These are phyloP conservation scores for Plenodomus biglobosus DNA, from an alignment of 2,329 filamentous ascomycete genomes.

Conservation along the genomic window DNA sequence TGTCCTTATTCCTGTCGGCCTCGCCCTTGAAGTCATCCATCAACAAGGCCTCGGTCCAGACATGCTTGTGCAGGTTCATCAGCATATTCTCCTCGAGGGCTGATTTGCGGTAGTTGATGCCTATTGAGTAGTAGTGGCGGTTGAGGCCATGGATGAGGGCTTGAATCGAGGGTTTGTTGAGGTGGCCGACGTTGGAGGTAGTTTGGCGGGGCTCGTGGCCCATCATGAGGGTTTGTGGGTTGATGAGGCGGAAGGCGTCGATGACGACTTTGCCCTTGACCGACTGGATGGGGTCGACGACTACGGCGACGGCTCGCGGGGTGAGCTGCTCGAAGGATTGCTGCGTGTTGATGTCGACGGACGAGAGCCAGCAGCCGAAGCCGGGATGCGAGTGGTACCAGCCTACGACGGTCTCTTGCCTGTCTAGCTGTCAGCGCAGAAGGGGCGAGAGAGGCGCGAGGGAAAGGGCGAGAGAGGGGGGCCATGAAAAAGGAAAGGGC, in stretches of 20 bases:
- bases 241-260: conserved; percentile 97
- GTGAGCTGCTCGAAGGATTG: conserved; percentile 99
- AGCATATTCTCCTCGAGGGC: conserved; percentile 98
- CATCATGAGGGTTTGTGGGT: conserved; percentile 95
- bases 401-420: conserved; percentile 94
- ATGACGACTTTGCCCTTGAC: conserved; percentile 99
- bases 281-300: conserved; percentile 97
- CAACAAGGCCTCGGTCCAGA: conserved; percentile 95
- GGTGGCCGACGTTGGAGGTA: conserved; percentile 93
- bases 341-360: conserved; percentile 98
- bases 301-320: conserved; percentile 92
- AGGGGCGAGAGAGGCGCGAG: neutral
- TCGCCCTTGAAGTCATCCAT: conserved; percentile 95
- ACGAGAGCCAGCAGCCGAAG: conserved; percentile 98
- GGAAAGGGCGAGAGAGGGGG: neutral
- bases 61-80: conserved; percentile 99
- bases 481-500: no score
- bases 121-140: conserved; percentile 98
- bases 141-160: conserved; percentile 97
- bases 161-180: conserved; percentile 99
- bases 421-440: conserved; percentile 50
- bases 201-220: conserved; percentile 97
- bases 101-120: conserved; percentile 97
- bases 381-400: conserved; percentile 99
- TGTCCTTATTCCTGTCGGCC: conserved; percentile 81